phyloP scores from a whole-genome alignment of 2,329 filamentous ascomycete genomes.

The Coniochaeta sp. region DNA sequence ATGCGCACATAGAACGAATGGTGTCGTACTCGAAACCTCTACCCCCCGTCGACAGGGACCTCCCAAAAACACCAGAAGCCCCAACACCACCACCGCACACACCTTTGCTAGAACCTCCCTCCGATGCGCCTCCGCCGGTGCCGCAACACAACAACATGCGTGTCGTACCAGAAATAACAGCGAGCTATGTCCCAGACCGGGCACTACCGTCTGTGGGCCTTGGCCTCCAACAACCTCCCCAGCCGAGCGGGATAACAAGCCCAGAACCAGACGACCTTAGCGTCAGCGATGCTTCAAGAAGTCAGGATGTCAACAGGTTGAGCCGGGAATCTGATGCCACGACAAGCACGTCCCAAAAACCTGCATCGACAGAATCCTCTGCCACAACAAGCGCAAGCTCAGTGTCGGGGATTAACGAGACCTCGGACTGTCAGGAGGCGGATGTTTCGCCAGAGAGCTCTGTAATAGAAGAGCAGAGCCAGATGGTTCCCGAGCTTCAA shows the following conservation, averaged over 20 bases:
- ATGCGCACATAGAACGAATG: conserved; percentile 40
- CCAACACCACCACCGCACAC: conserved; percentile 32
- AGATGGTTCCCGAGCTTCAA: conserved; percentile 50
- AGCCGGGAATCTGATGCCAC: conserved; percentile 49
- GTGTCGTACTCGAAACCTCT: background rate
- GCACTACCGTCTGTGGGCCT: conserved; percentile 4
- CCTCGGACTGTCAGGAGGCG: conserved; percentile 32
- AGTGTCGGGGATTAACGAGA: conserved; percentile 43
- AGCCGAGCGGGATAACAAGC: conserved; percentile 12
- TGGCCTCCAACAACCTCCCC: background rate
- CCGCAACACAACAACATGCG: conserved; percentile 9
- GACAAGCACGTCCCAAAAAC: conserved; percentile 40
- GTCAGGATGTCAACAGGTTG: conserved; percentile 33
- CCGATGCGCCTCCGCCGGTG: conserved; percentile 5
- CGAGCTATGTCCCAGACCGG: conserved; percentile 2
- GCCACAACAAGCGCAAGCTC: conserved; percentile 51
- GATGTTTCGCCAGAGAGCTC: conserved; percentile 45
- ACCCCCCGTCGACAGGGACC: conserved; percentile 20
- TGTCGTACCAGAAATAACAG: conserved; percentile 7
- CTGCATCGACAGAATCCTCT: conserved; percentile 43
- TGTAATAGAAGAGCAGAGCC: conserved; percentile 35
- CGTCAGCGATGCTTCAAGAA: conserved; percentile 24
- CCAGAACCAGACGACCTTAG: conserved; percentile 24
- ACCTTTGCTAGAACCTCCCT: conserved; percentile 10
- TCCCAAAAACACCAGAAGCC: conserved; percentile 25